Percentiles rank a stretch among this genome's conserved stretches.
These are phyloP conservation scores for Trapa bicornis DNA, from an alignment of 345 rosid genomes.

Conservation along the genomic window DNA sequence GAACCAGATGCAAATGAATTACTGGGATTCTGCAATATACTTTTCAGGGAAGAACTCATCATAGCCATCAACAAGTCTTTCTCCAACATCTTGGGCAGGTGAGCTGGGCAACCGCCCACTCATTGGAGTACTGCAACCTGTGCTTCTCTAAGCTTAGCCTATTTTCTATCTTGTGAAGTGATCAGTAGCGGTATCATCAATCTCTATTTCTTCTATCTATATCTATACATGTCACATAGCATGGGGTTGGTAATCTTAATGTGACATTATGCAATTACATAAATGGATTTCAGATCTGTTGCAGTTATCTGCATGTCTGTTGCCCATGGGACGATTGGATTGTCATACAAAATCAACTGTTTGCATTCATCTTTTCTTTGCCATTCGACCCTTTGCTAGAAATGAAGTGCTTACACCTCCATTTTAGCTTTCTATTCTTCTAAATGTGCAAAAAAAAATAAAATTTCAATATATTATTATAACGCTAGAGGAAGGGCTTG, in stretches of 20 bases:
- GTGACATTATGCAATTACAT: background rate
- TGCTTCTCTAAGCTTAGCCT: background rate
- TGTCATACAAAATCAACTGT: too few relatives aligned
- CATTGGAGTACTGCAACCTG: background rate
- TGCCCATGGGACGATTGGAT: too few relatives aligned
- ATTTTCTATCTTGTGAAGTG: background rate
- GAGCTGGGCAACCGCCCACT: slow-evolving; percentile 8
- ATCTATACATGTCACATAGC: too few relatives aligned
- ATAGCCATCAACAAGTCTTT: slow-evolving; percentile 49
- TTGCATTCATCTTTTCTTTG: too few relatives aligned
- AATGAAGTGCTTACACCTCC: background rate
- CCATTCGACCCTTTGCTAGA: background rate
- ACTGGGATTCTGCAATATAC: background rate
- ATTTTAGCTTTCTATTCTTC: background rate
- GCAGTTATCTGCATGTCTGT: background rate
- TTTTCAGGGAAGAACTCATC: slow-evolving; percentile 59
- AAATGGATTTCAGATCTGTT: too few relatives aligned
- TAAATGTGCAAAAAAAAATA: background rate
- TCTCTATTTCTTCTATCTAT: too few relatives aligned
- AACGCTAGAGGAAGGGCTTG: slow-evolving; percentile 21
- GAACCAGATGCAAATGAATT: background rate
- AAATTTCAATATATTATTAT: too few relatives aligned
- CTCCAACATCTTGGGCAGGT: slow-evolving; percentile 56
- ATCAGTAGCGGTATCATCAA: background rate
- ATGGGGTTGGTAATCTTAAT: too few relatives aligned